These are phyloP conservation scores for Nitzschia sp. DNA, from an alignment of 108 stramenopile species.

Conservation along the genomic window DNA sequence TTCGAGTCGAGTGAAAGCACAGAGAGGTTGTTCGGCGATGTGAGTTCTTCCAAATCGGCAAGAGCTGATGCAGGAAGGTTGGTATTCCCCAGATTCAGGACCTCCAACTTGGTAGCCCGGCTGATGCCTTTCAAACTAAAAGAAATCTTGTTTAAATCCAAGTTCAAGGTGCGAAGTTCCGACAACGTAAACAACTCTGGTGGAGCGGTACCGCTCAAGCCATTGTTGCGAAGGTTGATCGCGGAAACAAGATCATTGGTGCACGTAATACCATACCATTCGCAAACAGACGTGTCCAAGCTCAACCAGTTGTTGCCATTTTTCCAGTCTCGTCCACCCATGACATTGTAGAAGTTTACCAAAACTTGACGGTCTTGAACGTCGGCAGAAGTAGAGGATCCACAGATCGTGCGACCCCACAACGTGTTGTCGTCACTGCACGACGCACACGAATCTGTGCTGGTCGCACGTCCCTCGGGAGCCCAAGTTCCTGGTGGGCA, in stretches of 20 bases:
- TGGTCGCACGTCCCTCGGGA: constrained; percentile 37
- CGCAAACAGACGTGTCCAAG: constrained; percentile 36
- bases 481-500: constrained; percentile 70
- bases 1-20: constrained; percentile 22
- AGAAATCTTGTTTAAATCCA: constrained; percentile 33
- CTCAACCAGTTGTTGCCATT: constrained; percentile 34
- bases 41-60: constrained; percentile 24
- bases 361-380: constrained; percentile 45
- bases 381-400: constrained; percentile 29
- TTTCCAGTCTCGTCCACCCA: constrained; percentile 38
- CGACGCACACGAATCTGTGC: constrained; percentile 12
- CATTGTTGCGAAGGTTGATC: constrained; percentile 70
- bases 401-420: constrained; percentile 37
- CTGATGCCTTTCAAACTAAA: constrained; percentile 33
- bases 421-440: constrained; percentile 18
- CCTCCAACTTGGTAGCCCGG: constrained; percentile 29
- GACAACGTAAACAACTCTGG: constrained; percentile 34
- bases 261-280: constrained; percentile 74
- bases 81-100: constrained; percentile 34
- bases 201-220: constrained; percentile 33
- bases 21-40: constrained; percentile 21
- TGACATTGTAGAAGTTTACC: constrained; percentile 39
- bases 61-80: constrained; percentile 26
- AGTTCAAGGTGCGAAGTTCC: constrained; percentile 22
- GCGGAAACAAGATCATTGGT: constrained; percentile 46